Conservation (phyloP, 176 grass and related monocot genomes). For the Triticum timopheevii region DNA sequence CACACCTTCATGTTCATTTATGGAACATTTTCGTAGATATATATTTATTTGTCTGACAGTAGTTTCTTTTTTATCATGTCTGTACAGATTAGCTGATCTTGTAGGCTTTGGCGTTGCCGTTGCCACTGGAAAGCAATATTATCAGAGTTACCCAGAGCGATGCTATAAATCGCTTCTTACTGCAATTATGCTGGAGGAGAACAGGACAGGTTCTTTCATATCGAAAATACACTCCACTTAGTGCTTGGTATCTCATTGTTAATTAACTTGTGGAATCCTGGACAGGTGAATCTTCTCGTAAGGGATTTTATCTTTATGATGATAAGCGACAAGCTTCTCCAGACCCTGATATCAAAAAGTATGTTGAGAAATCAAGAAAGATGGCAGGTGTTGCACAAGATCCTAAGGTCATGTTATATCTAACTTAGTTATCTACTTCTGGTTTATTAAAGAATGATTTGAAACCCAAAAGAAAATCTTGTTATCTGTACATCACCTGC, state of each 20-base stretch:
- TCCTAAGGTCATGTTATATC: slow-evolving; percentile 59
- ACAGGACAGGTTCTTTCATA: slow-evolving; percentile 45
- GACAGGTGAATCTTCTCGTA: slow-evolving; percentile 67
- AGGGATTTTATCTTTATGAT: slow-evolving; percentile 79
- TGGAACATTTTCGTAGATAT: not conserved
- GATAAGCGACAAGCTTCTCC: slow-evolving; percentile 50
- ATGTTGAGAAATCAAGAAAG: slow-evolving; percentile 77
- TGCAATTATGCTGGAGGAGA: slow-evolving; percentile 66
- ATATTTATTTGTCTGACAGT: slow-evolving; percentile 13
- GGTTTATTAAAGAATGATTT: not conserved
- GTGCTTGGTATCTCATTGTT: slow-evolving; percentile 3
- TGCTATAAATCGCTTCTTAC: slow-evolving; percentile 69
- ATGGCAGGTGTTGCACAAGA: slow-evolving; percentile 56
- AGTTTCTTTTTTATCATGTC: slow-evolving; percentile 28
- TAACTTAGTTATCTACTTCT: not conserved
- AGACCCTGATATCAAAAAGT: slow-evolving; percentile 69
- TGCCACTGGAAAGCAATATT: slow-evolving; percentile 63
- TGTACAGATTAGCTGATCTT: slow-evolving; percentile 66
- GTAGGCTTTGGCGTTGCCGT: slow-evolving; percentile 67
- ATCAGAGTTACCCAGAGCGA: slow-evolving; percentile 61
- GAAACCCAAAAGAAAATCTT: not conserved
- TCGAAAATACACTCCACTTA: not conserved
- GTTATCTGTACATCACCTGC: not conserved
- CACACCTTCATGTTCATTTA: slow-evolving; percentile 1
- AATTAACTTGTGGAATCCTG: slow-evolving; percentile 29